Percentiles rank a stretch among this genome's conserved stretches.
Conservation (phyloP, 2,329 filamentous ascomycete species). For the Penicillium sp. region DNA sequence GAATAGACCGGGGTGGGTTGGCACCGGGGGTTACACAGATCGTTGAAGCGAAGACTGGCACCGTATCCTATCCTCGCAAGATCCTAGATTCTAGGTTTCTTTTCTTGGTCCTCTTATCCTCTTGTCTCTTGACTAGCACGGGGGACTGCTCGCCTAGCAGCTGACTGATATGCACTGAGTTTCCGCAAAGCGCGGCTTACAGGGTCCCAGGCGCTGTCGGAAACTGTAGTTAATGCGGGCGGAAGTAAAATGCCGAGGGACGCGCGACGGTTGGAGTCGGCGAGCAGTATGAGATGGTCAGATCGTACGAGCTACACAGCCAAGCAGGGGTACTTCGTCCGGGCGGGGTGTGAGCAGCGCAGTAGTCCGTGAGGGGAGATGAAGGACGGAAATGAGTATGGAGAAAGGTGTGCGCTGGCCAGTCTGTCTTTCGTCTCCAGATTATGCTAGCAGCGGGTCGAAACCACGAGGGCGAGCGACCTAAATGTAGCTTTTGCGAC, state of each 20-base stretch:
- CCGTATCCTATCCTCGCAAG: constrained; percentile 7
- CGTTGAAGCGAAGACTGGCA: constrained; percentile 3
- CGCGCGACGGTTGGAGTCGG: constrained; percentile 13
- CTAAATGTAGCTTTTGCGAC: neutral
- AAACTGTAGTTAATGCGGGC: constrained; percentile 12
- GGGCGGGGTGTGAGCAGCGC: neutral
- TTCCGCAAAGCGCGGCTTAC: constrained; percentile 18
- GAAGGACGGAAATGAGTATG: neutral
- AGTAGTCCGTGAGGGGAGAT: neutral
- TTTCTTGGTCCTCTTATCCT: neutral
- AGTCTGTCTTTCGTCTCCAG: neutral
- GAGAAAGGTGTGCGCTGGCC: neutral
- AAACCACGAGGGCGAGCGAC: neutral
- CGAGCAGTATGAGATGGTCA: constrained; percentile 9
- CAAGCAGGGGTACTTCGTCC: neutral
- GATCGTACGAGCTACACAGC: constrained; percentile 6
- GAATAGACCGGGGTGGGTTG: constrained; percentile 12
- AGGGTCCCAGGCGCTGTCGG: neutral
- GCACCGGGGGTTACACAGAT: constrained; percentile 16
- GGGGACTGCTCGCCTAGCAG: constrained; percentile 11
- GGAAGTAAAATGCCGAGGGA: constrained; percentile 15
- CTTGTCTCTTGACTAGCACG: neutral
- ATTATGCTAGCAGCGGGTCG: neutral
- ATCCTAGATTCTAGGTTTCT: constrained; percentile 2
- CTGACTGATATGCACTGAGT: constrained; percentile 11